These are phyloP conservation scores for Leishmania tropica DNA, from an alignment of 208 protist genomes.

Conservation along the genomic window DNA sequence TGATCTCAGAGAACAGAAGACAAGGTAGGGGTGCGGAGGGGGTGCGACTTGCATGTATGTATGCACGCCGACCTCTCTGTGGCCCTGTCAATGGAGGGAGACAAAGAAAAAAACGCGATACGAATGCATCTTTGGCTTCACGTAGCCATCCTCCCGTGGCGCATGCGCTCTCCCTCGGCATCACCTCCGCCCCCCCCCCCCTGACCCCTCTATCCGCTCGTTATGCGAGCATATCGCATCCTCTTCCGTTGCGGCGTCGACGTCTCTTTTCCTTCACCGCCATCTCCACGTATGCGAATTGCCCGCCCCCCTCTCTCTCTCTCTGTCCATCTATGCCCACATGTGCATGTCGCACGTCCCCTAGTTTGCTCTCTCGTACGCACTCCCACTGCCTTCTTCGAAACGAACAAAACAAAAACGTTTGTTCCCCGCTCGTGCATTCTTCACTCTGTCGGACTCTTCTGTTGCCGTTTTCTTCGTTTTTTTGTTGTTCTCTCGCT, in stretches of 20 bases:
- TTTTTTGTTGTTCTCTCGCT: neutral
- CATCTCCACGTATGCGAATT: neutral
- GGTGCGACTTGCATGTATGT: neutral
- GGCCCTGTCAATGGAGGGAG: neutral
- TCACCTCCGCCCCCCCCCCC: neutral
- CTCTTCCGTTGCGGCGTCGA: too few relatives aligned
- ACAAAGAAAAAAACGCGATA: neutral
- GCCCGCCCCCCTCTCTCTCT: neutral
- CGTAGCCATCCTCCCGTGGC: neutral
- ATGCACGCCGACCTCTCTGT: neutral
- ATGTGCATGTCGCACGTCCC: neutral
- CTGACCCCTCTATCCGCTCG: neutral
- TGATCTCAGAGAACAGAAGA: neutral
- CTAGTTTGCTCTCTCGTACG: neutral
- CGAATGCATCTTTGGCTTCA: neutral
- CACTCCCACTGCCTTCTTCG: neutral
- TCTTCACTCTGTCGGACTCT: neutral
- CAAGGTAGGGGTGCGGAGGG: neutral
- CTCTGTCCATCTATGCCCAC: neutral
- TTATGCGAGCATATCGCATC: too few relatives aligned
- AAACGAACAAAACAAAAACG: neutral
- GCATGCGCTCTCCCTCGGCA: neutral
- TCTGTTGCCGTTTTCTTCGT: neutral
- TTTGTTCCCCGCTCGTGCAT: neutral
- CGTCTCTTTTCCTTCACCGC: neutral